These are phyloP conservation scores for Euphorbia lathyris DNA, from an alignment of 345 rosid genomes.

Conservation along the genomic window DNA sequence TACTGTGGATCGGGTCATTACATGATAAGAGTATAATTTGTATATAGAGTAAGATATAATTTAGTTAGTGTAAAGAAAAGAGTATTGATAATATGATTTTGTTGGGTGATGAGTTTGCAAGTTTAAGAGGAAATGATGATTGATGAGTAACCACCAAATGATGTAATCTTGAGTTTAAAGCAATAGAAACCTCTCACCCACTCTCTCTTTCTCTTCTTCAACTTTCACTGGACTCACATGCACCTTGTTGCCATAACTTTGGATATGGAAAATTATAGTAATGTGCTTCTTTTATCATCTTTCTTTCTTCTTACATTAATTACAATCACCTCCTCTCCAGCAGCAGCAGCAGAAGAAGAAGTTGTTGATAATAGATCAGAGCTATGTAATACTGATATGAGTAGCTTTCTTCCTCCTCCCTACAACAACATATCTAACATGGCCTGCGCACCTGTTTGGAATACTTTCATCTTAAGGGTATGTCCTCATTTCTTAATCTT, in stretches of 20 bases:
- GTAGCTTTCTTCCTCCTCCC: constrained; percentile 70
- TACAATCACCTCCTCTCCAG: constrained; percentile 20
- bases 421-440: constrained; percentile 60
- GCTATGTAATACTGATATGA: constrained; percentile 55
- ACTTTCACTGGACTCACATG: background rate
- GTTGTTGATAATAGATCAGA: constrained; percentile 21
- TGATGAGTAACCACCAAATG: constrained; percentile 4
- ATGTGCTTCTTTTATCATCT: constrained; percentile 28
- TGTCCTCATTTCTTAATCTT: background rate
- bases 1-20: no score
- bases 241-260: no score
- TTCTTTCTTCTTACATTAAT: constrained; percentile 28
- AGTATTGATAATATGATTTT: background rate
- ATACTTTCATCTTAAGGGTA: constrained; percentile 76
- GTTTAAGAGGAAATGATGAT: constrained; percentile 33
- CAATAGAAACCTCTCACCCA: constrained; percentile 45
- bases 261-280: constrained; percentile 28
- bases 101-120: constrained; percentile 10
- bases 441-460: constrained; percentile 72
- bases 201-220: constrained; percentile 10
- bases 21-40: no score
- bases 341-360: background rate
- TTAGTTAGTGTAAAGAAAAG: background rate
- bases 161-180: constrained; percentile 48
- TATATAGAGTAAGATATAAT: no score